Evolutionary conservation across 2,329 filamentous ascomycete species (phyloP).

Genomic region (Berkeleyomyces rouxiae): DNA sequence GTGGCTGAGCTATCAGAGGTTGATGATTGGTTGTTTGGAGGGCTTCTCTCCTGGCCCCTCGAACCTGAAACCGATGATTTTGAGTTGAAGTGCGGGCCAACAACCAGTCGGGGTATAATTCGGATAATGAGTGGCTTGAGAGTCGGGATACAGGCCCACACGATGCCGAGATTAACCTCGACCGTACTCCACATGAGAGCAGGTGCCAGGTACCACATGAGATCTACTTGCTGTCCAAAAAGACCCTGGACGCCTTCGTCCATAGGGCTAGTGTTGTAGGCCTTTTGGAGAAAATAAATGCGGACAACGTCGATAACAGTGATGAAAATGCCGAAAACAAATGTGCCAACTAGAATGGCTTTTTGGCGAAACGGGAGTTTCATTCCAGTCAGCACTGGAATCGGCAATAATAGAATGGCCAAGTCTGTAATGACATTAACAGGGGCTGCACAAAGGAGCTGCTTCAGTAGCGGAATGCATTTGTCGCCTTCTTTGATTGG

Average conservation of each 20-base stretch:
- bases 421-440: slow-evolving; percentile 87
- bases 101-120: slow-evolving; percentile 39
- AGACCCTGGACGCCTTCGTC: slow-evolving; percentile 18
- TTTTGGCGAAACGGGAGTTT: slow-evolving; percentile 73
- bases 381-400: slow-evolving; percentile 79
- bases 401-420: slow-evolving; percentile 70
- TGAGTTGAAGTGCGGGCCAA: slow-evolving; percentile 26
- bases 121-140: slow-evolving; percentile 68
- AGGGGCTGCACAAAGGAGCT: slow-evolving; percentile 60
- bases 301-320: slow-evolving; percentile 76
- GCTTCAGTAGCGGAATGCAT: slow-evolving; percentile 43
- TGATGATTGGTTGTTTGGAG: neutral
- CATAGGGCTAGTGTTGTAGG: slow-evolving; percentile 30
- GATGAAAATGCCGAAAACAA: slow-evolving; percentile 74
- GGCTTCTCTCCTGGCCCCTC: slow-evolving; percentile 10
- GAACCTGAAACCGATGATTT: neutral
- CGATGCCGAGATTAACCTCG: slow-evolving; percentile 79
- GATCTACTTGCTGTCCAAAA: slow-evolving; percentile 37
- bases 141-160: slow-evolving; percentile 82
- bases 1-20: neutral
- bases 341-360: slow-evolving; percentile 70
- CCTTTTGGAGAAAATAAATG: slow-evolving; percentile 76
- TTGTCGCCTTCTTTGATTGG: slow-evolving; percentile 19
- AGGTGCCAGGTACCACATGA: slow-evolving; percentile 60
- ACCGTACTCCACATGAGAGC: slow-evolving; percentile 90